These are phyloP conservation scores for Sporisorium exsertum DNA, from an alignment of 1,284 basidiomycete species.

Conservation along the genomic window DNA sequence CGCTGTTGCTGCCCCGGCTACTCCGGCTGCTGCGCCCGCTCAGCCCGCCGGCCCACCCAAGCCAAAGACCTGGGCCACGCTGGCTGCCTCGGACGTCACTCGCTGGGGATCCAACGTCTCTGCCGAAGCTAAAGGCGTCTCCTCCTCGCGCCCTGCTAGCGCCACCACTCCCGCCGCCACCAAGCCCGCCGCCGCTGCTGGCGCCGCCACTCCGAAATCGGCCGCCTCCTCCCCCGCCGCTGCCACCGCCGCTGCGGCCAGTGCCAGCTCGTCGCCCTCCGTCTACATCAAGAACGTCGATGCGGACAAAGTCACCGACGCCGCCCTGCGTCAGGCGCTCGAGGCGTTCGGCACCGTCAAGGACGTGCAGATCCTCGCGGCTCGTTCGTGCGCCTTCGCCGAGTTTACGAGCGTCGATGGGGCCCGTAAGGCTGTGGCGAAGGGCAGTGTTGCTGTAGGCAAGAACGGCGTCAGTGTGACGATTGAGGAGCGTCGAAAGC, in stretches of 20 bases:
- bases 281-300: slow-evolving; percentile 75
- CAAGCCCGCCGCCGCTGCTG: slow-evolving; percentile 14
- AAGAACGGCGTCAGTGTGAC: slow-evolving; percentile 75
- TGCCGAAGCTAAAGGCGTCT: slow-evolving; percentile 54
- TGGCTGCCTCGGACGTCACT: slow-evolving; percentile 63
- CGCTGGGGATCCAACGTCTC: slow-evolving; percentile 65
- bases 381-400: slow-evolving; percentile 92
- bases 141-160: slow-evolving; percentile 45
- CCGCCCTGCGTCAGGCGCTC: slow-evolving; percentile 76
- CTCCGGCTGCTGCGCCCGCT: slow-evolving; percentile 61
- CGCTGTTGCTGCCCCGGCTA: slow-evolving; percentile 21
- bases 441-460: slow-evolving; percentile 86
- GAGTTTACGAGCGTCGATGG: slow-evolving; percentile 84
- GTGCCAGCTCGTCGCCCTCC: slow-evolving; percentile 25
- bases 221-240: slow-evolving; percentile 19
- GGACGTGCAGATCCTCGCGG: slow-evolving; percentile 87
- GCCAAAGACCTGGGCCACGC: slow-evolving; percentile 69
- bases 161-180: slow-evolving; percentile 65
- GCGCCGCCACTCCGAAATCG: slow-evolving; percentile 6
- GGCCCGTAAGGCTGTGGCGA: slow-evolving; percentile 85
- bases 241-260: slow-evolving; percentile 2
- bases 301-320: slow-evolving; percentile 78
- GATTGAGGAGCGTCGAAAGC: slow-evolving; percentile 90
- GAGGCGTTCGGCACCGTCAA: slow-evolving; percentile 84
- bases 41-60: slow-evolving; percentile 53